These are phyloP conservation scores for Coniochaeta prunicola DNA, from an alignment of 2,329 filamentous ascomycete genomes.

Conservation along the genomic window DNA sequence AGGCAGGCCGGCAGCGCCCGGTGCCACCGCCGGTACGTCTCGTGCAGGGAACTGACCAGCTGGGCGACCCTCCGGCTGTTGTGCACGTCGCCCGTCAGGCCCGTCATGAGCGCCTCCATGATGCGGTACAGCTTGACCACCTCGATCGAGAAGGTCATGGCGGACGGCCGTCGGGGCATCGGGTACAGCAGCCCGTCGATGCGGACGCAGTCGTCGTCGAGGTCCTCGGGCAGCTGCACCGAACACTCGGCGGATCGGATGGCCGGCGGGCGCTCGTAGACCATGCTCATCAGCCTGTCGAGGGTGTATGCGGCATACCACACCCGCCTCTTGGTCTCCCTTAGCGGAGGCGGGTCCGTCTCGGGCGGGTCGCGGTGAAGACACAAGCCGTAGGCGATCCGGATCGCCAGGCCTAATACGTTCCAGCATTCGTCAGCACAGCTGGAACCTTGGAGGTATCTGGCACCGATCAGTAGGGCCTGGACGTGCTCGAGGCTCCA, in stretches of 20 bases:
- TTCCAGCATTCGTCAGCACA: slow-evolving; percentile 6
- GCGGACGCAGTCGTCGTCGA: slow-evolving; percentile 8
- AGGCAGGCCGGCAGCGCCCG: not conserved
- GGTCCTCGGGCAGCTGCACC: slow-evolving; percentile 5
- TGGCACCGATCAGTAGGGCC: slow-evolving; percentile 3
- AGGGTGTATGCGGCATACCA: slow-evolving; percentile 5
- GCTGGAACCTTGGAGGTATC: slow-evolving; percentile 4
- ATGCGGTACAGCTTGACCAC: slow-evolving; percentile 7
- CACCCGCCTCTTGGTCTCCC: slow-evolving; percentile 2
- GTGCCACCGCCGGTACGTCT: slow-evolving; percentile 3
- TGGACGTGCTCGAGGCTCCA: slow-evolving; percentile 5
- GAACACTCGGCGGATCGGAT: slow-evolving; percentile 3
- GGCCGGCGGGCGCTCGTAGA: slow-evolving; percentile 3
- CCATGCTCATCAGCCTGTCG: slow-evolving; percentile 4
- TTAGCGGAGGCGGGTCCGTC: not conserved
- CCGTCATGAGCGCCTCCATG: slow-evolving; percentile 3
- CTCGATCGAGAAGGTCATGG: slow-evolving; percentile 7
- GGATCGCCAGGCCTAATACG: slow-evolving; percentile 2
- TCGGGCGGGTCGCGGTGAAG: slow-evolving; percentile 3
- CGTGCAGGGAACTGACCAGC: slow-evolving; percentile 2
- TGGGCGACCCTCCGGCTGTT: slow-evolving; percentile 1
- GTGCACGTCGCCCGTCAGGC: not conserved
- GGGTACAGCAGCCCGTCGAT: slow-evolving; percentile 5
- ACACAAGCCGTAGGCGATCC: slow-evolving; percentile 5
- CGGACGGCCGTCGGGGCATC: not conserved